A percentile compares a stretch with the other conserved stretches of the same genome.
Conservation (phyloP, 1,139 yeast species). For the Blastobotrys ciferrii region DNA sequence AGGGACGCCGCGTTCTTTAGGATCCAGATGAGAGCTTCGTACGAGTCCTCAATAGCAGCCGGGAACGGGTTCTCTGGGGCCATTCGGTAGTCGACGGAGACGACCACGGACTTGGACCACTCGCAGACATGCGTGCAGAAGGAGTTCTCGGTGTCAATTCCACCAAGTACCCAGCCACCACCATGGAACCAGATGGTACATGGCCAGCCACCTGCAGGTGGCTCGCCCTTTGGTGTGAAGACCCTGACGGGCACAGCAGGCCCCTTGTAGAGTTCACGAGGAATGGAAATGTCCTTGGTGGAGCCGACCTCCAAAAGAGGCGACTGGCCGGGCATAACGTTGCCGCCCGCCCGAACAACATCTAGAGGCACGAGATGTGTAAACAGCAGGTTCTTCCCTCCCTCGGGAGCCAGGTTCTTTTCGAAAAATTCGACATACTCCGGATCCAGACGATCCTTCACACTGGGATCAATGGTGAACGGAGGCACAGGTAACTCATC, state of each 20-base stretch:
- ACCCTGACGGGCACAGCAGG: conserved; percentile 42
- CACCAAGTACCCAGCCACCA: conserved; percentile 51
- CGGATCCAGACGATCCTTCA: conserved; percentile 39
- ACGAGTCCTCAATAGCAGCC: conserved; percentile 48
- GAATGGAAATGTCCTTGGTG: conserved; percentile 40
- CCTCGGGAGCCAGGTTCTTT: conserved; percentile 31
- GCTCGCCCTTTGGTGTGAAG: conserved; percentile 41
- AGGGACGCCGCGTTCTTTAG: conserved; percentile 30
- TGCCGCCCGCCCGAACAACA: conserved; percentile 43
- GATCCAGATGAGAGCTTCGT: conserved; percentile 36
- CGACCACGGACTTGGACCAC: conserved; percentile 22
- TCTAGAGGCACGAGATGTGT: conserved; percentile 45
- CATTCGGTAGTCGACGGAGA: conserved; percentile 43
- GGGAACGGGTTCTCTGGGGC: conserved; percentile 53
- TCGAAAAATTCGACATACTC: conserved; percentile 43
- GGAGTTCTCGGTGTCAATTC: conserved; percentile 46
- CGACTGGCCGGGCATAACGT: conserved; percentile 48
- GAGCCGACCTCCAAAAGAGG: conserved; percentile 36
- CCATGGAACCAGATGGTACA: conserved; percentile 50
- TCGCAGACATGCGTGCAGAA: conserved; percentile 46
- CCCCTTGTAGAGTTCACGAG: conserved; percentile 39
- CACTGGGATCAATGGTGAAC: conserved; percentile 12
- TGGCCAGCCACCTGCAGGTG: conserved; percentile 47
- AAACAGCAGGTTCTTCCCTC: conserved; percentile 39
- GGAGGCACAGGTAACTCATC: conserved; percentile 12